Percentiles rank a stretch among this genome's conserved stretches.
Evolutionary conservation across 176 grass and related monocot species (phyloP).

Genomic region (Luzula sylvatica): DNA sequence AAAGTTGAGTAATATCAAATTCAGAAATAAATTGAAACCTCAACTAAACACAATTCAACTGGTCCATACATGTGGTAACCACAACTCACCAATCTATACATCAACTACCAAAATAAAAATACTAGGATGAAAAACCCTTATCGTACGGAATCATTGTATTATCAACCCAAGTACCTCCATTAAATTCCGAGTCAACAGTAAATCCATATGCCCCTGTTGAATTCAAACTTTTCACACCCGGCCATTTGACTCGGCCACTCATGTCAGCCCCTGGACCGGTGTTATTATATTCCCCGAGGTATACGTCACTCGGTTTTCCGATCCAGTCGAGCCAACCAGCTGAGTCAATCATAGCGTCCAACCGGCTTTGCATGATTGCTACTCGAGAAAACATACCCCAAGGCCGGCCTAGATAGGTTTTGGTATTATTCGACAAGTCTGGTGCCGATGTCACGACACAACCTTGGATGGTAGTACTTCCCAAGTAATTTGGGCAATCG

Average conservation of each 20-base stretch:
- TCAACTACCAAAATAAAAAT: no score
- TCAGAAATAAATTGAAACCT: no score
- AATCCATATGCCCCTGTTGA: conserved; percentile 30
- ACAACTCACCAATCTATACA: no score
- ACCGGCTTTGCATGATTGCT: conserved; percentile 59
- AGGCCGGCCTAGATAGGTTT: conserved; percentile 45
- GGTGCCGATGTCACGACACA: conserved; percentile 47
- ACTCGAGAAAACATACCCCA: conserved; percentile 50
- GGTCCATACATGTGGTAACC: no score
- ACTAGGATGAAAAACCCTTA: no score
- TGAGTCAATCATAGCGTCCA: conserved; percentile 25
- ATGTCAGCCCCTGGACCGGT: neutral
- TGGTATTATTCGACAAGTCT: conserved; percentile 22
- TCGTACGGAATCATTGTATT: no score
- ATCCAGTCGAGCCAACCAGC: conserved; percentile 75
- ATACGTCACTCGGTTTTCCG: neutral
- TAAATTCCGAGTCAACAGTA: neutral
- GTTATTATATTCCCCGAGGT: no score
- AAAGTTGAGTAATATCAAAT: no score
- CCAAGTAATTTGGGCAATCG: conserved; percentile 46
- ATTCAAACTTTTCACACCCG: conserved; percentile 40
- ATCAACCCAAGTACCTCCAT: neutral
- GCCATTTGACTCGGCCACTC: conserved; percentile 46
- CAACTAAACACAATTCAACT: no score
- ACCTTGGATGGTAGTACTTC: conserved; percentile 64